Base-by-base conservation (phyloP, 108 stramenopile species). In the Stephanodiscus minutulus region DNA sequence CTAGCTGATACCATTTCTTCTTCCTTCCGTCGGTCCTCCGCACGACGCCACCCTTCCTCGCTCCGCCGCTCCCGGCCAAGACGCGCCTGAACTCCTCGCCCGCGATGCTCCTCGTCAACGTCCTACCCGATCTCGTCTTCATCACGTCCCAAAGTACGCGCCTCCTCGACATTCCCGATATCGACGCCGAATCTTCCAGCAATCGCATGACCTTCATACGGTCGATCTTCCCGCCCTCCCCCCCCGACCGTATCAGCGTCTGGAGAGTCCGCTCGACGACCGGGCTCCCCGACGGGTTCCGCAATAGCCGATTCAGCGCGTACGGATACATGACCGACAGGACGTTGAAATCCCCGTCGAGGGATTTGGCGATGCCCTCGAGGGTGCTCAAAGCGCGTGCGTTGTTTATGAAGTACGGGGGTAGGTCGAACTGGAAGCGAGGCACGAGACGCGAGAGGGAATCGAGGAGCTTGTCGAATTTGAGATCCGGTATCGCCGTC, bases 331-430 rank as follows among this genome's bases (percentile, higher is more conserved):
- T 67, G 28, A 82, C 66, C 43, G 79, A 82, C 17, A 91, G 52
- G 9, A 88, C 86, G 68, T 89, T 92, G 74, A 92, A 92, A 5
- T 61, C 31, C 2, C 87, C 88, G 72, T 92, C 83, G 7, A 89
- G 66, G n/a, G 77, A 75, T 54, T 83, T 73, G 1, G 90, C 90
- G 67, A 89, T 87, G 13, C 90, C 90, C 66, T 91, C 90, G 35
- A 91, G 62, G 3, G 88, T 91, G 28, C 70, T 76, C 11, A 91
- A 43, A 0, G 88, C 86, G 7, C 90, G 75, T 13, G 85, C 87
- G 66, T 91, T 91, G 81, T 88, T 88, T 29, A 91, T 72, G 60
- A 88, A 91, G 64, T 91, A 91, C 2, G 90, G 90, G 17, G 90
- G 90, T 11, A 91, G 70, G 54, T 87, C 80, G 49, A 91, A 88